A percentile compares a stretch with the other conserved stretches of the same genome.
These are phyloP conservation scores for Puccinia sorghi DNA, from an alignment of 1,284 basidiomycete genomes.

Conservation along the genomic window DNA sequence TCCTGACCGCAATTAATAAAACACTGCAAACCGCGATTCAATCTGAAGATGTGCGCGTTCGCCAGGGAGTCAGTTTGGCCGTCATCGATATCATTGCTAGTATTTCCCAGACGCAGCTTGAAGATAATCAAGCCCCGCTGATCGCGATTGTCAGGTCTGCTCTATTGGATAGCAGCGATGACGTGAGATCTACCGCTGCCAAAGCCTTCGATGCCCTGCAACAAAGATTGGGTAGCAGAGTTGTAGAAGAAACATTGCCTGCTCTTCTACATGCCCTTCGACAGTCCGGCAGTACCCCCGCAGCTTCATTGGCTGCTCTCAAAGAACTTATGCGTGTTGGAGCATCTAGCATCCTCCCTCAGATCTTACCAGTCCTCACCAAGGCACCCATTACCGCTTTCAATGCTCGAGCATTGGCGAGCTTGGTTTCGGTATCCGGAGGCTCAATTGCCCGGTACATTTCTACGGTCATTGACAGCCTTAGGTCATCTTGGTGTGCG, in stretches of 20 bases:
- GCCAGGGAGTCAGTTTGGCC: constrained; percentile 85
- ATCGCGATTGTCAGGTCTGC: constrained; percentile 80
- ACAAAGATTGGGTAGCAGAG: constrained; percentile 81
- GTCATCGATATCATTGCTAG: constrained; percentile 88
- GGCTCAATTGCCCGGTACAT: constrained; percentile 78
- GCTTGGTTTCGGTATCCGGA: constrained; percentile 93
- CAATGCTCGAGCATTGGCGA: constrained; percentile 88
- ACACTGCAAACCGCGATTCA: constrained; percentile 66
- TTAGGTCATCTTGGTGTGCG: constrained; percentile 65
- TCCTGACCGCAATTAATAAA: constrained; percentile 79
- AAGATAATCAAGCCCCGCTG: constrained; percentile 86
- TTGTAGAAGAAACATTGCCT: constrained; percentile 95
- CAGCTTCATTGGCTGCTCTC: constrained; percentile 86
- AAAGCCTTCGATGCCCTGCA: constrained; percentile 91
- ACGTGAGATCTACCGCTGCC: constrained; percentile 88
- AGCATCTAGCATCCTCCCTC: constrained; percentile 91
- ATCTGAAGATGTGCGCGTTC: constrained; percentile 72
- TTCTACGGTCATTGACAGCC: constrained; percentile 75
- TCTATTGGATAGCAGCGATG: constrained; percentile 81
- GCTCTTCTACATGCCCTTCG: constrained; percentile 89
- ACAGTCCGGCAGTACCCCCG: constrained; percentile 83
- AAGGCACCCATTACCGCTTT: constrained; percentile 87
- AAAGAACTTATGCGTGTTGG: constrained; percentile 80
- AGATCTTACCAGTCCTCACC: constrained; percentile 91
- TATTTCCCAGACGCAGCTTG: constrained; percentile 79